Percentiles rank a stretch among this genome's conserved stretches.
Conservation (phyloP, 73 alveolate species). For the Tetrahymena elliotti region DNA sequence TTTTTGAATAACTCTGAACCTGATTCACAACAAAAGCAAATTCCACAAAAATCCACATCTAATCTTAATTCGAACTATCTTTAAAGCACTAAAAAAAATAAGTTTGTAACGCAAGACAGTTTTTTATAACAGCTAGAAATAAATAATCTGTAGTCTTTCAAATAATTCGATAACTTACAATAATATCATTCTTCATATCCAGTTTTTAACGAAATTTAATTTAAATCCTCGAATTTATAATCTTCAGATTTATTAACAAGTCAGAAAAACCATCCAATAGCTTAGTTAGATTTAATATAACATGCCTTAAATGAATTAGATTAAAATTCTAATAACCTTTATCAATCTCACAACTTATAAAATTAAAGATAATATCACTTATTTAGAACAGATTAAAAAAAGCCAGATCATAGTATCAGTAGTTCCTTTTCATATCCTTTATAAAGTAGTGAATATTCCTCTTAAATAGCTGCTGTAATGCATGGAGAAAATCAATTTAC, state of each 20-base stretch:
- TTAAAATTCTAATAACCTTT: neutral
- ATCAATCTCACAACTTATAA: neutral
- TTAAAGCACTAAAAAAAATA: no score
- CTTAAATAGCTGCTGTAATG: neutral
- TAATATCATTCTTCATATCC: no score
- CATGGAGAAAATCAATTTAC: neutral
- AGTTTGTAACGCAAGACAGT: neutral
- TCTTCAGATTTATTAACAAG: neutral
- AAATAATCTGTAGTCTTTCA: no score
- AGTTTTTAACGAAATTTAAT: neutral
- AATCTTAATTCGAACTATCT: neutral
- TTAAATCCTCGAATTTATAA: neutral
- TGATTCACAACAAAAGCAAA: neutral
- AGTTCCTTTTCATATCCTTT: neutral
- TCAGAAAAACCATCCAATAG: neutral
- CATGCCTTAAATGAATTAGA: neutral
- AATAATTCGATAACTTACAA: no score
- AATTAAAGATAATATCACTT: neutral
- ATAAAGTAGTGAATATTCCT: neutral
- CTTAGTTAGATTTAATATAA: neutral
- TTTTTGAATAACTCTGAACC: neutral
- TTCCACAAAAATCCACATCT: neutral
- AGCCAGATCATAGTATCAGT: neutral
- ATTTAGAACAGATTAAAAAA: neutral
- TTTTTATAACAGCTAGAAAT: neutral